Evolutionary conservation across 2,329 filamentous ascomycete species (phyloP).

Genomic region (Aspergillus floridensis): DNA sequence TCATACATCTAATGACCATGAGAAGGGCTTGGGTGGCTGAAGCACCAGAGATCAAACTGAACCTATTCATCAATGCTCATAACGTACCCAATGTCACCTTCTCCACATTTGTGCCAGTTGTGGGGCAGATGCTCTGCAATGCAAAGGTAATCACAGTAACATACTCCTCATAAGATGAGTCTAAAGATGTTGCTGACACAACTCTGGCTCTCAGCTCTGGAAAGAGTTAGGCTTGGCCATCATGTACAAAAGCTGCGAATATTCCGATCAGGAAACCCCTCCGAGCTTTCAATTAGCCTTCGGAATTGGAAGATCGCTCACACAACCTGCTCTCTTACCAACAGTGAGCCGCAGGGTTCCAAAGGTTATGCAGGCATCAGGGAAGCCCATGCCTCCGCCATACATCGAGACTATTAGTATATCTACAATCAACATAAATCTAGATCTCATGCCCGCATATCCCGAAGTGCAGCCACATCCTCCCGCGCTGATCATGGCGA

Average conservation of each 20-base stretch:
- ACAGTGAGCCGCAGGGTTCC: slow-evolving; percentile 12
- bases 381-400: slow-evolving; percentile 18
- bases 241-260: slow-evolving; percentile 19
- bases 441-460: slow-evolving; percentile 15
- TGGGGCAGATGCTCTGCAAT: slow-evolving; percentile 24
- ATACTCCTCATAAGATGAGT: background rate
- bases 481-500: background rate
- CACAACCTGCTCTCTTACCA: background rate
- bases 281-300: slow-evolving; percentile 20
- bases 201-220: slow-evolving; percentile 28
- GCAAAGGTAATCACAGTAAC: slow-evolving; percentile 21
- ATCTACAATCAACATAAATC: slow-evolving; percentile 20
- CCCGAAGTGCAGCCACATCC: background rate
- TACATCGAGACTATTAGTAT: slow-evolving; percentile 17
- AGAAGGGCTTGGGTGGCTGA: slow-evolving; percentile 29
- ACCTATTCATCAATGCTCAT: slow-evolving; percentile 22
- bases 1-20: slow-evolving; percentile 10
- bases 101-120: slow-evolving; percentile 13
- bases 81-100: background rate
- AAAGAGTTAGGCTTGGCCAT: slow-evolving; percentile 28
- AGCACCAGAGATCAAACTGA: slow-evolving; percentile 27
- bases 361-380: slow-evolving; percentile 17
- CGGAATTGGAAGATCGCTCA: slow-evolving; percentile 18
- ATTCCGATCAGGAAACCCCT: background rate
- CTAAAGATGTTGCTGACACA: background rate